A percentile compares a stretch with the other conserved stretches of the same genome.
These are phyloP conservation scores for Andrographis paniculata DNA, from an alignment of 305 asterid species.

Conservation along the genomic window DNA sequence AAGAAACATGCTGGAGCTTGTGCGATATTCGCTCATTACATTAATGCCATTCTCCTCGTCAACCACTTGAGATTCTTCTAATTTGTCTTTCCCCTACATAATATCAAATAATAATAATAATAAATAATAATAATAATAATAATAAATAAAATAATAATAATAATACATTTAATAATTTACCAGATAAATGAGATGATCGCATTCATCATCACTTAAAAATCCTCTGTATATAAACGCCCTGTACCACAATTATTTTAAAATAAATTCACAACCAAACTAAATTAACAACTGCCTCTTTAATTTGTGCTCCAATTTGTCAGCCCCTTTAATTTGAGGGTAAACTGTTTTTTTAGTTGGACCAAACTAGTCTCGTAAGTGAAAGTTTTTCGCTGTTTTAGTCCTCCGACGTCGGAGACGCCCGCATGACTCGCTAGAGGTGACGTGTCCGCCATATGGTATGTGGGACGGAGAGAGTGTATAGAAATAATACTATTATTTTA, in stretches of 20 bases:
- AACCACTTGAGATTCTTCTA: constrained; percentile 87
- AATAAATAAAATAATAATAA: background rate
- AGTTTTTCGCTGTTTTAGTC: no score
- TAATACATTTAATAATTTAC: constrained; percentile 21
- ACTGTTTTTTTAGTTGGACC: no score
- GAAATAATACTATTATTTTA: no score
- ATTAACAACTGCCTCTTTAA: background rate
- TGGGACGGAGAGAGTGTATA: no score
- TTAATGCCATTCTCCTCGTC: constrained; percentile 78
- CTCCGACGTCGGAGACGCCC: no score
- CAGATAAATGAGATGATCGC: constrained; percentile 68
- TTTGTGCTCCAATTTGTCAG: background rate
- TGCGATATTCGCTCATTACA: constrained; percentile 67
- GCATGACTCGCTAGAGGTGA: no score
- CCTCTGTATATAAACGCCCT: constrained; percentile 70
- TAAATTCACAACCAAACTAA: background rate
- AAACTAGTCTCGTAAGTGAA: no score
- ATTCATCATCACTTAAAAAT: constrained; percentile 62
- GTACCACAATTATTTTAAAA: no score
- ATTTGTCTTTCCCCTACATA: constrained; percentile 67
- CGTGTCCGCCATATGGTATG: no score
- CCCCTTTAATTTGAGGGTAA: no score
- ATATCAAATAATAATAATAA: constrained; percentile 4
- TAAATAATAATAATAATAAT: background rate
- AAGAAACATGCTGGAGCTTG: constrained; percentile 89